A percentile compares a stretch with the other conserved stretches of the same genome.
phyloP scores from a whole-genome alignment of 371 early-diverging fungal genomes.

The Mucor circinelloides region DNA sequence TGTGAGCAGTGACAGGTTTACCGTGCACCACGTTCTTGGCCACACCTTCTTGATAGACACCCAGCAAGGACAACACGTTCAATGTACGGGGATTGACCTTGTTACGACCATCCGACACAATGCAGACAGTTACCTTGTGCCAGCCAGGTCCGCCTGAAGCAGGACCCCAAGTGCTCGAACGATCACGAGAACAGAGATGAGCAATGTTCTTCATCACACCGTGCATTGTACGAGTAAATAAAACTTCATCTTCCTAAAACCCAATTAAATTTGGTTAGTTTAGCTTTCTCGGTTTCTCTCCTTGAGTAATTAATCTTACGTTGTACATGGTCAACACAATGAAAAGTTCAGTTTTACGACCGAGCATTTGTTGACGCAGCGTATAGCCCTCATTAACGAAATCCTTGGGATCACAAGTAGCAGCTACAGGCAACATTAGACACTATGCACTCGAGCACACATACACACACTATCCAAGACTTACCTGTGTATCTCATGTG shows the following conservation, averaged over 20 bases:
- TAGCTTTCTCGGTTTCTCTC: not conserved
- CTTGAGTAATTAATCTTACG: slow-evolving; percentile 41
- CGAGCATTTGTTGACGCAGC: slow-evolving; percentile 77
- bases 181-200: slow-evolving; percentile 80
- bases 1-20: slow-evolving; percentile 76
- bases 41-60: slow-evolving; percentile 92
- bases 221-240: slow-evolving; percentile 89
- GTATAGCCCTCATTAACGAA: slow-evolving; percentile 76
- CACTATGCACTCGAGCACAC: not conserved
- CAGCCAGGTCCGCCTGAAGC: slow-evolving; percentile 59
- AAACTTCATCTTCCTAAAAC: slow-evolving; percentile 80
- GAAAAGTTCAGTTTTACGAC: slow-evolving; percentile 82
- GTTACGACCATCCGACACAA: slow-evolving; percentile 81
- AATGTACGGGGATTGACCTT: slow-evolving; percentile 81
- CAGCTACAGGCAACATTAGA: slow-evolving; percentile 38
- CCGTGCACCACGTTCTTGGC: slow-evolving; percentile 73
- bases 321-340: slow-evolving; percentile 95
- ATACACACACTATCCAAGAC: not conserved
- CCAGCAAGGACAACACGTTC: slow-evolving; percentile 82
- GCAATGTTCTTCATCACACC: slow-evolving; percentile 91
- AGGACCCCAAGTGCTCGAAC: slow-evolving; percentile 81
- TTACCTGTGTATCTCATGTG: slow-evolving; percentile 75
- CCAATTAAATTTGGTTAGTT: not conserved
- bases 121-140: slow-evolving; percentile 91
- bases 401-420: slow-evolving; percentile 84